Percentiles rank a stretch among this genome's conserved stretches.
These are phyloP conservation scores for Syzygium oleosum DNA, from an alignment of 345 rosid species.

Conservation along the genomic window DNA sequence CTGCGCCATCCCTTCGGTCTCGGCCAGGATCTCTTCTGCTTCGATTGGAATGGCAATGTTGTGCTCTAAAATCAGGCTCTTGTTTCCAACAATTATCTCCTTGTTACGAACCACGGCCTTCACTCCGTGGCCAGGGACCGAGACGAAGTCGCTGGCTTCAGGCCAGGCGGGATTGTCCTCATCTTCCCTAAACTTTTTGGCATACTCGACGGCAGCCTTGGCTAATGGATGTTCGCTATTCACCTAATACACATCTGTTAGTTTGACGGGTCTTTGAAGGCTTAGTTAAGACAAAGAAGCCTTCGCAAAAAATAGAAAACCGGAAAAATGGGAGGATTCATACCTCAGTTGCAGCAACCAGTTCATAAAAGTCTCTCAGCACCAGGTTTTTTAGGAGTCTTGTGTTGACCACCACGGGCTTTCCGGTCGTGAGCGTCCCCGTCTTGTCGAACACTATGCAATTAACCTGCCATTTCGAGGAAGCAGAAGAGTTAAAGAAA, in stretches of 20 bases:
- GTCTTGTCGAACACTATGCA: constrained; percentile 98
- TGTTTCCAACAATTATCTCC: constrained; percentile 78
- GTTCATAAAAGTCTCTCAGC: constrained; percentile 68
- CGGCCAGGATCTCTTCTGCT: constrained; percentile 62
- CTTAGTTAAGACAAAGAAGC: not conserved
- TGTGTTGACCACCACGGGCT: constrained; percentile 76
- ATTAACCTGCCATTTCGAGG: constrained; percentile 36
- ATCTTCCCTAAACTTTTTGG: constrained; percentile 65
- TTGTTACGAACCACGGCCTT: constrained; percentile 50
- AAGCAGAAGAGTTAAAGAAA: not conserved
- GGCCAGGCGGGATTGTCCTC: constrained; percentile 82
- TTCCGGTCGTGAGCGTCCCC: constrained; percentile 90
- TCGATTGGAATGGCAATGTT: constrained; percentile 38
- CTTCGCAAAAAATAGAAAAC: not conserved
- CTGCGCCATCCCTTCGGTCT: constrained; percentile 73
- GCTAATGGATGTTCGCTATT: constrained; percentile 95
- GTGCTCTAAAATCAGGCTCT: constrained; percentile 46
- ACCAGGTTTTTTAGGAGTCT: constrained; percentile 62
- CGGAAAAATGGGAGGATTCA: not conserved
- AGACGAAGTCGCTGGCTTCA: constrained; percentile 63
- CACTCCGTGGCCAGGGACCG: constrained; percentile 83
- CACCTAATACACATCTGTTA: constrained; percentile 19
- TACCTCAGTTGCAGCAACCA: constrained; percentile 86
- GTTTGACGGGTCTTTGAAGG: not conserved
- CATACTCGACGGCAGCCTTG: constrained; percentile 78